phyloP scores from a whole-genome alignment of 495 filamentous ascomycete species.

The Immersiella caudata region DNA sequence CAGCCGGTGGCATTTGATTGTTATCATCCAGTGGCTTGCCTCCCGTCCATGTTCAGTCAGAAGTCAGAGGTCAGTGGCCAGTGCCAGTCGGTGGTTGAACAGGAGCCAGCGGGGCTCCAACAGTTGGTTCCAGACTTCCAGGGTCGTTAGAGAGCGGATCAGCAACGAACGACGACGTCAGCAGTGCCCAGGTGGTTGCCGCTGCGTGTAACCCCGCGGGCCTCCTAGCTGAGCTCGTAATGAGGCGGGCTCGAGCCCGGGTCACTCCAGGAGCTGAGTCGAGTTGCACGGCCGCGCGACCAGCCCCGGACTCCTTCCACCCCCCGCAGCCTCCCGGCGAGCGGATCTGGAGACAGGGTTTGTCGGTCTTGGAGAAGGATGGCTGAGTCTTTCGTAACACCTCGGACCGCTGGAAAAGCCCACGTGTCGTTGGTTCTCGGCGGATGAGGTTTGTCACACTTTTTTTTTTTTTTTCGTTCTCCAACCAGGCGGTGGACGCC shows the following conservation, averaged over 20 bases:
- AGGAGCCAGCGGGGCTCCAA: not conserved
- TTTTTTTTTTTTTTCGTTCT: not conserved
- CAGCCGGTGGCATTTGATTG: slow-evolving; percentile 1
- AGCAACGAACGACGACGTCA: slow-evolving; percentile 9
- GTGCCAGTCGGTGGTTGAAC: not conserved
- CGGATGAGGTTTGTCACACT: slow-evolving; percentile 13
- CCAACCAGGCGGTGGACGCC: not conserved
- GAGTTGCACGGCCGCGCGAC: slow-evolving; percentile 10
- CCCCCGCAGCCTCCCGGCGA: not conserved
- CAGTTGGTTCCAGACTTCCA: not conserved
- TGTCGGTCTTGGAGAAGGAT: slow-evolving; percentile 3
- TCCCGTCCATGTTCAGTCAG: not conserved
- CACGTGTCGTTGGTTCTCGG: slow-evolving; percentile 14
- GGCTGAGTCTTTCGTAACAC: slow-evolving; percentile 12
- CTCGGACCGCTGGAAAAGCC: slow-evolving; percentile 3
- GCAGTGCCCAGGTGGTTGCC: slow-evolving; percentile 1
- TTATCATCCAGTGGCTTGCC: not conserved
- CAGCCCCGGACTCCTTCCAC: not conserved
- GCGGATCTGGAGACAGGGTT: not conserved
- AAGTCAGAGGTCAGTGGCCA: not conserved
- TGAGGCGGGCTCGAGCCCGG: slow-evolving; percentile 13
- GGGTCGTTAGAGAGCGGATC: not conserved
- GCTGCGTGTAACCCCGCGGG: slow-evolving; percentile 17
- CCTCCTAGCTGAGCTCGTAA: slow-evolving; percentile 23
- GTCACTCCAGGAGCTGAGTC: slow-evolving; percentile 19